Conservation (phyloP, 371 early-diverging fungal species). For the Haplosporangium sp. region DNA sequence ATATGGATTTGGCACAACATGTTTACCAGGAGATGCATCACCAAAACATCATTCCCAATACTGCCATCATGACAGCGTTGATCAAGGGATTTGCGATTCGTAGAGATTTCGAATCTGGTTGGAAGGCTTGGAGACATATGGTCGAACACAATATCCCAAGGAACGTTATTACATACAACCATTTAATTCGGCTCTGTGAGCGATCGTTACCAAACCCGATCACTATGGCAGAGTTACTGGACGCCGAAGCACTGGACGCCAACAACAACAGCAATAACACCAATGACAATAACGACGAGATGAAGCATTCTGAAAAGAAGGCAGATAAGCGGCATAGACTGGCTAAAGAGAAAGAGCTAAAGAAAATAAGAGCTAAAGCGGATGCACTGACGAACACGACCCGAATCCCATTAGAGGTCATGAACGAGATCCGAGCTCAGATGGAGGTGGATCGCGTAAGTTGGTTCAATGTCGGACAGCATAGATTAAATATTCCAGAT, state of each 20-base stretch:
- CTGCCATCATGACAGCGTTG: slow-evolving; percentile 41
- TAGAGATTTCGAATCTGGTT: slow-evolving; percentile 47
- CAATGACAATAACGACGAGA: background rate
- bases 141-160: slow-evolving; percentile 42
- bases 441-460: slow-evolving; percentile 38
- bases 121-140: slow-evolving; percentile 51
- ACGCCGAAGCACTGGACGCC: background rate
- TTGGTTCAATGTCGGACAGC: slow-evolving; percentile 34
- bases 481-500: slow-evolving; percentile 15
- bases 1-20: slow-evolving; percentile 20
- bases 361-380: background rate
- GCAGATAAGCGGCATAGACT: background rate
- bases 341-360: background rate
- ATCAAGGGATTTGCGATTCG: slow-evolving; percentile 48
- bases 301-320: background rate
- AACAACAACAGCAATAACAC: background rate
- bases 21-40: slow-evolving; percentile 43
- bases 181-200: slow-evolving; percentile 48
- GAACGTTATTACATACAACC: slow-evolving; percentile 45
- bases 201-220: slow-evolving; percentile 28
- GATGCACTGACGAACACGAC: slow-evolving; percentile 1
- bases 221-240: slow-evolving; percentile 5
- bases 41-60: slow-evolving; percentile 38
- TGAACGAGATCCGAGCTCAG: slow-evolving; percentile 32
- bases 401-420: slow-evolving; percentile 20